These are phyloP conservation scores for Phytophthora europaea DNA, from an alignment of 352 stramenopile genomes.

Conservation along the genomic window DNA sequence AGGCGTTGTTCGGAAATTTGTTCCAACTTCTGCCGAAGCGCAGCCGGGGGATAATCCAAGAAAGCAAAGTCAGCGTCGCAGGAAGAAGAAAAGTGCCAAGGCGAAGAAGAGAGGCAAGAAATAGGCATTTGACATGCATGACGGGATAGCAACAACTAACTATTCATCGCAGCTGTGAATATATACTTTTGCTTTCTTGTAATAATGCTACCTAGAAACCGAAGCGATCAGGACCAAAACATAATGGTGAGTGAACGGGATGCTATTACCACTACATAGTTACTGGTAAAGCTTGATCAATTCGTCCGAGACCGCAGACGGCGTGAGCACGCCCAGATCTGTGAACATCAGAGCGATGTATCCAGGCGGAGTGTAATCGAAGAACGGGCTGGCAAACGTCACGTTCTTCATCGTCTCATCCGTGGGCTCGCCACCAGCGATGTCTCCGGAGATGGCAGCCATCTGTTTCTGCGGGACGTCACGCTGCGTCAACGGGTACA, in stretches of 20 bases:
- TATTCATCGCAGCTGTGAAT: no score
- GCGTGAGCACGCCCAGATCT: slow-evolving; percentile 98
- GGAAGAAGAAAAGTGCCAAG: slow-evolving; percentile 25
- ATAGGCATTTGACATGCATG: neutral
- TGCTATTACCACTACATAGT: slow-evolving; percentile 21
- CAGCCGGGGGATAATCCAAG: neutral
- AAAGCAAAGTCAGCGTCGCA: slow-evolving; percentile 17
- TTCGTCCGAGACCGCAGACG: slow-evolving; percentile 98
- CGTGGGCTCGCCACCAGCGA: slow-evolving; percentile 34
- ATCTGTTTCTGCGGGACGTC: slow-evolving; percentile 92
- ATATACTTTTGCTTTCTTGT: no score
- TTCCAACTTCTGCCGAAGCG: slow-evolving; percentile 21
- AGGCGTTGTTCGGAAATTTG: slow-evolving; percentile 62
- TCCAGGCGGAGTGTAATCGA: slow-evolving; percentile 98
- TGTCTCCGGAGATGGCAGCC: slow-evolving; percentile 46
- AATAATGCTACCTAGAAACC: neutral
- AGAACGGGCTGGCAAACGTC: slow-evolving; percentile 90
- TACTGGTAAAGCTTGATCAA: slow-evolving; percentile 99
- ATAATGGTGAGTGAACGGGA: slow-evolving; percentile 11
- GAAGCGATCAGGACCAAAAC: slow-evolving; percentile 5
- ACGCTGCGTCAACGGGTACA: slow-evolving; percentile 98
- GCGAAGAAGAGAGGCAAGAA: slow-evolving; percentile 15
- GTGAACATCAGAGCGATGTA: slow-evolving; percentile 99
- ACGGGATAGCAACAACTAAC: no score
- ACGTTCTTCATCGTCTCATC: slow-evolving; percentile 65